These are phyloP conservation scores for Mrakia frigida DNA, from an alignment of 768 basidiomycete species.

Conservation along the genomic window DNA sequence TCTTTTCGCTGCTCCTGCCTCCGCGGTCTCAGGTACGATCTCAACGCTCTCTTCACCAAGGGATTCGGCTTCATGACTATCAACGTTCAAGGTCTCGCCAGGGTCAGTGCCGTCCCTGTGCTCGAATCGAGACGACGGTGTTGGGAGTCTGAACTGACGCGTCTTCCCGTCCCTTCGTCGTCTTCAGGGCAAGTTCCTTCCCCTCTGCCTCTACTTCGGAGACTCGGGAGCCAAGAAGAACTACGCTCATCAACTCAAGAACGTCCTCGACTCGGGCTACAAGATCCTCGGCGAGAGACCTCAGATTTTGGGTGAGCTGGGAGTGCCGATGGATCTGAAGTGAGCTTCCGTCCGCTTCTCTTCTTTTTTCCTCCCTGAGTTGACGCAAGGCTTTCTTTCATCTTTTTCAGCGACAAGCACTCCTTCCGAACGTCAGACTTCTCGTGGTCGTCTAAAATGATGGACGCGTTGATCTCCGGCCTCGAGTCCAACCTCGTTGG, in stretches of 20 bases:
- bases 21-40: conserved; percentile 66
- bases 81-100: conserved; percentile 86
- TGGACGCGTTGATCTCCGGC: conserved; percentile 85
- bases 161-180: not conserved
- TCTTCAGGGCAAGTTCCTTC: not conserved
- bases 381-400: not conserved
- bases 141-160: not conserved
- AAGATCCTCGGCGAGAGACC: conserved; percentile 70
- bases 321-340: conserved; percentile 98
- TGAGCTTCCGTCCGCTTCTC: conserved; percentile 46
- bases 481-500: conserved; percentile 70
- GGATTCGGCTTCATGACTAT: conserved; percentile 60
- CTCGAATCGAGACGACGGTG: not conserved
- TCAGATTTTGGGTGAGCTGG: conserved; percentile 84
- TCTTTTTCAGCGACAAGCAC: conserved; percentile 54
- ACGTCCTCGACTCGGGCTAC: conserved; percentile 66
- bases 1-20: not conserved
- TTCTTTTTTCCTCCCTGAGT: not conserved
- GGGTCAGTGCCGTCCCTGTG: conserved; percentile 51
- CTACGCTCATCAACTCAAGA: conserved; percentile 72
- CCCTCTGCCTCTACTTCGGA: conserved; percentile 1
- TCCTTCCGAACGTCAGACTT: conserved; percentile 71
- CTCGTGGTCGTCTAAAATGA: conserved; percentile 79
- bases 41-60: conserved; percentile 79
- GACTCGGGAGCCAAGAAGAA: conserved; percentile 33